These are phyloP conservation scores for Lentinula edodes DNA, from an alignment of 768 basidiomycete species.

Conservation along the genomic window DNA sequence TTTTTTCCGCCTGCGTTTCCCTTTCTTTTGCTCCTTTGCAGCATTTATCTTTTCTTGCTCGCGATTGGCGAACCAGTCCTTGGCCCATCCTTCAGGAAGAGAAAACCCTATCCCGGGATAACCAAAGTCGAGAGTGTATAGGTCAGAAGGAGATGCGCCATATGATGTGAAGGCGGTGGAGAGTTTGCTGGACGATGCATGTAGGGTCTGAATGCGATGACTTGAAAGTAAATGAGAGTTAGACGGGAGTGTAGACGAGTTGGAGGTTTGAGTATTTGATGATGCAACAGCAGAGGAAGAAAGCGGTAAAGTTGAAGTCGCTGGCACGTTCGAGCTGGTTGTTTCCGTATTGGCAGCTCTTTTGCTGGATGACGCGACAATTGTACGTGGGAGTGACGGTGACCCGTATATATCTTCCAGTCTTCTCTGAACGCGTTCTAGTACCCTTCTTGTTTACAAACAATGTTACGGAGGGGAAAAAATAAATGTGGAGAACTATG, in stretches of 20 bases:
- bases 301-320: neutral
- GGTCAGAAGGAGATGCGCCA: neutral
- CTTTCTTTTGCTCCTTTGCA: neutral
- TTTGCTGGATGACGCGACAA: neutral
- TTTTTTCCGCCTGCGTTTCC: neutral
- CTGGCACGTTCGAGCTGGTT: neutral
- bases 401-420: constrained; percentile 22
- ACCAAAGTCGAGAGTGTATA: neutral
- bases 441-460: constrained; percentile 8
- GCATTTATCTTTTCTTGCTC: neutral
- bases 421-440: constrained; percentile 21
- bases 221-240: neutral
- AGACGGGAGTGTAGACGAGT: neutral
- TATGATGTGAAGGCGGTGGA: neutral
- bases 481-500: neutral
- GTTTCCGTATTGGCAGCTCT: neutral
- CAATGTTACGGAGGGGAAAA: neutral
- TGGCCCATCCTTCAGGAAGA: neutral
- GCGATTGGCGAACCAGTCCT: neutral
- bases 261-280: neutral
- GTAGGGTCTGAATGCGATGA: neutral
- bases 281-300: neutral
- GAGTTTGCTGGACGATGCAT: neutral
- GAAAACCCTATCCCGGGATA: neutral
- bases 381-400: neutral